Base-by-base conservation (phyloP, 495 filamentous ascomycete species). In the Penicillium turbatum region DNA sequence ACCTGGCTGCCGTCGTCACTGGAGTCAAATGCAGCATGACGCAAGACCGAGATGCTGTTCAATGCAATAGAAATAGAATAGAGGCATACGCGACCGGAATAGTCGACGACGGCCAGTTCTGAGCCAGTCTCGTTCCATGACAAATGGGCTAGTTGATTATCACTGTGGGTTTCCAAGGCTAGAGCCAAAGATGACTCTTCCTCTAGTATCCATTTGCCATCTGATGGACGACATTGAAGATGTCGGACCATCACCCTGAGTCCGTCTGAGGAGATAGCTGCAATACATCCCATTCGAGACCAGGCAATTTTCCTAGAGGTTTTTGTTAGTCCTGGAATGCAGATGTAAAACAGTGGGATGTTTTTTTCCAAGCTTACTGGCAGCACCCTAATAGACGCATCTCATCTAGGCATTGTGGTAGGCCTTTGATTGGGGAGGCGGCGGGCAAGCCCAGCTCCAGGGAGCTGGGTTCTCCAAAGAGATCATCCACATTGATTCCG, bases 271-370 rank as follows among this genome's bases (percentile, higher is more conserved):
- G 84, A 80, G 59, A 97, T 86, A 51, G 85, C 85, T 27, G 92
- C 92, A 66, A 97, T 88, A 60, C 84, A 90, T 50, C 93, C 93
- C 63, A 84, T 75, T 51, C 86, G 89, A 15, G 93, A 96, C 95
- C 95, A 97, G 43, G 86, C 86, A 48, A 97, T 80, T 55, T 81
- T 86, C 59, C 90, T 96, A 60, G 12, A 48, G 3, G 7, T 6
- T 16, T 26, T 16, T 26, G 51, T 63, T 40, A 61, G 46, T 49
- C 10, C 38, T 12, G 16, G 30, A 34, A 35, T 35, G 8, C 8
- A 1, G 9, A 19, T 36, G 10, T 11, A 8, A 3, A 37, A 13
- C 9, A 38, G 2, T 24, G 4, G 21, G 4, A 24, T 4, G 21
- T 2, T 2, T 38, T 8, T n/a, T 16, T 44, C 24, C 29, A n/a